phyloP scores from a whole-genome alignment of 495 filamentous ascomycete species.

The Wilcoxina mikolae region DNA sequence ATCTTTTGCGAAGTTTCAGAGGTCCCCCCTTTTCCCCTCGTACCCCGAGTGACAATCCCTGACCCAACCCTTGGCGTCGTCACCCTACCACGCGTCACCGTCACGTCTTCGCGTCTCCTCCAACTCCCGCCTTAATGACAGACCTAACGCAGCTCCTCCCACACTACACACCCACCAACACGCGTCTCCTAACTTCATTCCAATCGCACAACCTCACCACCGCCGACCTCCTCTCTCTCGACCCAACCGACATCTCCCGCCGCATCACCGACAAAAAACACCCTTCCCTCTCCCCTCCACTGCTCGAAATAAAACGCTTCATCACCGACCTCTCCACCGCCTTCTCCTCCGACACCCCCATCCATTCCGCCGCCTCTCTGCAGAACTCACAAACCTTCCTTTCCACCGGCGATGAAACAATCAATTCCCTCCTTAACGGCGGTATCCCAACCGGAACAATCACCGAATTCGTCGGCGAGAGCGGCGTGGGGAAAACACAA shows the following conservation, averaged over 20 bases:
- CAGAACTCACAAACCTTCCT: slow-evolving; percentile 41
- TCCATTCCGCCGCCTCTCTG: slow-evolving; percentile 19
- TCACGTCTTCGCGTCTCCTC: neutral
- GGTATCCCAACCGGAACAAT: slow-evolving; percentile 74
- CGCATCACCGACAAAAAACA: slow-evolving; percentile 37
- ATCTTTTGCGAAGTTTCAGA: too few relatives aligned
- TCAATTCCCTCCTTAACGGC: slow-evolving; percentile 66
- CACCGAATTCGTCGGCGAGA: slow-evolving; percentile 80
- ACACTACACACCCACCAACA: slow-evolving; percentile 47
- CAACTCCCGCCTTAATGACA: slow-evolving; percentile 43
- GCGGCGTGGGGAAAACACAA: slow-evolving; percentile 92
- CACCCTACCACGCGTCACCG: neutral
- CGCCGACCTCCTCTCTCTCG: slow-evolving; percentile 72
- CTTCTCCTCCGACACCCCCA: slow-evolving; percentile 4
- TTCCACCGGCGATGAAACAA: slow-evolving; percentile 59
- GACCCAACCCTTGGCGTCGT: neutral
- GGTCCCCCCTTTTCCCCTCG: too few relatives aligned
- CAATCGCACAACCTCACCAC: slow-evolving; percentile 61
- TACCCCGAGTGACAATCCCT: too few relatives aligned
- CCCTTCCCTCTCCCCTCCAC: slow-evolving; percentile 40
- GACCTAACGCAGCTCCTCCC: slow-evolving; percentile 78
- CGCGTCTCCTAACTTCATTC: slow-evolving; percentile 62
- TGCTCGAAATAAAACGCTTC: slow-evolving; percentile 62
- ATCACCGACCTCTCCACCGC: slow-evolving; percentile 41
- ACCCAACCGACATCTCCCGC: slow-evolving; percentile 72